Base-by-base conservation (phyloP, 371 early-diverging fungal genomes). In the Mortierella sp. region DNA sequence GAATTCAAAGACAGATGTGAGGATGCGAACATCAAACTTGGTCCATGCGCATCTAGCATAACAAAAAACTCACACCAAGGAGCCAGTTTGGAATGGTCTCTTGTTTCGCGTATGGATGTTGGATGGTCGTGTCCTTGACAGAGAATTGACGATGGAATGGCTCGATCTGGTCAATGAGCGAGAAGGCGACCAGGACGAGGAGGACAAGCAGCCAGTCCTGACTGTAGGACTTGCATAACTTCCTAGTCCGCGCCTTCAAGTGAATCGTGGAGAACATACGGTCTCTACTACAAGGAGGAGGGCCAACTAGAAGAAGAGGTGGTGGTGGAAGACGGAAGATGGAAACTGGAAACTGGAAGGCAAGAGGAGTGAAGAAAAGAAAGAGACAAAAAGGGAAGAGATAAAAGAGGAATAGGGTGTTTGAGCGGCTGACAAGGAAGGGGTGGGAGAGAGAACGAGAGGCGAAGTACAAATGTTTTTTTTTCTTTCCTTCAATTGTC, bases 121-220 rank as follows among this genome's bases (percentile, higher is more conserved):
- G 83, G 49, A 94, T 89, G 11, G 87, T 84, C 37, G 81, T 86
- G 75, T 94, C 91, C 6, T 81, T 79, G 26, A 92, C 79, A 15
- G 90, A 90, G 75, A 94, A 92, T 55, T 83, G 79, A 50, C 93
- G 86, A 53, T 87, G 87, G 78, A 83, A 92, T 2, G 94, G 93
- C 19, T 84, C 72, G 23, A 92, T 68, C 27, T 70, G 70, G 54
- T 90, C 88, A 49, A 93, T 79, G 43, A 81, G 70, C 31, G 81
- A 85, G 69, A 89, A 91, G 23, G 80, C 81, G 7, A 66, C 72
- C 0, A 85, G 80, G 84, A 92, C 87, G 15, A 87, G 60, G 2
- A 88, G 39, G 19, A 91, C 85, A 9, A 91, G 70, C 0, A 81
- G 34, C 89, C 92, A 93, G 79, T 75, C 75, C 42, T 68, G 50